These are phyloP conservation scores for Pleurotus djamor DNA, from an alignment of 768 basidiomycete genomes.

Conservation along the genomic window DNA sequence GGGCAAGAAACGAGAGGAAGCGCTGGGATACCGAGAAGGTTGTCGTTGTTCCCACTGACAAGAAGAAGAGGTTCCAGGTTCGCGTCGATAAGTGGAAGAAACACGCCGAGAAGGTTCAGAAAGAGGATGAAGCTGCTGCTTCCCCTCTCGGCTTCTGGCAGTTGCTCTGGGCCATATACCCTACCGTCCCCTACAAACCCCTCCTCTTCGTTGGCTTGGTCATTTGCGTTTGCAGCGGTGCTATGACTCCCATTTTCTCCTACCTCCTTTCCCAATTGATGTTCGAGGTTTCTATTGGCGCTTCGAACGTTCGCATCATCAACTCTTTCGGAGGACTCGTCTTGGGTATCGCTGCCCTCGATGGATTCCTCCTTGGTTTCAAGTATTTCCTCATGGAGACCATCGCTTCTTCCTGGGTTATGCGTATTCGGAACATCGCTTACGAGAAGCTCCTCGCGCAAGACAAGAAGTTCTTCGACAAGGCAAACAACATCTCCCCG, in stretches of 20 bases:
- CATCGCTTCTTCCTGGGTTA: conserved; percentile 74
- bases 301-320: conserved; percentile 56
- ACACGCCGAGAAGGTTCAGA: background rate
- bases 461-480: conserved; percentile 89
- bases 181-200: conserved; percentile 72
- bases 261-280: conserved; percentile 82
- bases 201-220: conserved; percentile 69
- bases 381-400: conserved; percentile 85
- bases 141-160: conserved; percentile 36
- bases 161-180: conserved; percentile 57
- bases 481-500: conserved; percentile 52
- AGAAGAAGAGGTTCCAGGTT: conserved; percentile 1
- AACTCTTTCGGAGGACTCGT: conserved; percentile 72
- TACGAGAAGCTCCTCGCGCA: conserved; percentile 66
- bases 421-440: conserved; percentile 53
- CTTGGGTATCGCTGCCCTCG: conserved; percentile 69
- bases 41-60: conserved; percentile 1
- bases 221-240: conserved; percentile 68
- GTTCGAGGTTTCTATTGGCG: conserved; percentile 71
- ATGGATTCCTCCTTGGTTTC: conserved; percentile 71
- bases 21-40: conserved; percentile 20
- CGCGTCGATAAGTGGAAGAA: conserved; percentile 2
- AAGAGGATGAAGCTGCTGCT: conserved; percentile 12
- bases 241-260: conserved; percentile 91
- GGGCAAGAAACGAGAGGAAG: conserved; percentile 12